Evolutionary conservation across 1,284 basidiomycete genomes (phyloP).

Genomic region (Puccinia coronata): DNA sequence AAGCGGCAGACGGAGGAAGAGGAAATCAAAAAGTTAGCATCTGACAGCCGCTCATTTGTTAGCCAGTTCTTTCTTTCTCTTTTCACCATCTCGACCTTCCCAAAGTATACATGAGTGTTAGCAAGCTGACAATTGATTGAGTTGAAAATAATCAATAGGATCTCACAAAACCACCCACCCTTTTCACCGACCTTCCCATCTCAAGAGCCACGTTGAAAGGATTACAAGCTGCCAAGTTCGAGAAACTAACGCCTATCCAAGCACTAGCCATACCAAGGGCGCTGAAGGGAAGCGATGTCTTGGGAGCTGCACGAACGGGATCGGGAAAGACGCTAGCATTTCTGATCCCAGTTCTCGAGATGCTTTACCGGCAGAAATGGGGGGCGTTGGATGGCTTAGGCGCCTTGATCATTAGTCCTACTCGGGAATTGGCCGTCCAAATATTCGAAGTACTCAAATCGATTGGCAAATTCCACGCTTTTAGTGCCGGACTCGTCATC

Average conservation of each 20-base stretch:
- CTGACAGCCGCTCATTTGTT: constrained; percentile 47
- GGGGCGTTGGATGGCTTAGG: constrained; percentile 81
- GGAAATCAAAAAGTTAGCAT: constrained; percentile 50
- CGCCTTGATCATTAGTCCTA: constrained; percentile 90
- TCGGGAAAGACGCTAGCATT: constrained; percentile 83
- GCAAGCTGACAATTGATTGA: background rate
- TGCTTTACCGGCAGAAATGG: constrained; percentile 74
- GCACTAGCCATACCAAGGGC: constrained; percentile 67
- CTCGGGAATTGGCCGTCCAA: constrained; percentile 91
- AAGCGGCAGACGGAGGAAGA: constrained; percentile 45
- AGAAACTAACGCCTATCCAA: constrained; percentile 82
- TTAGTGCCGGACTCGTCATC: constrained; percentile 93
- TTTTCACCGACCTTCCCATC: constrained; percentile 52
- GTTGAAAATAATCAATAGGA: constrained; percentile 5
- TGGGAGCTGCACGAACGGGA: constrained; percentile 76
- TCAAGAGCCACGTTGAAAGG: constrained; percentile 63
- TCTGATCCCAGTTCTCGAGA: constrained; percentile 74
- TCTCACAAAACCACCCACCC: constrained; percentile 31
- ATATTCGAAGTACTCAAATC: constrained; percentile 93
- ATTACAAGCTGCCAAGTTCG: constrained; percentile 79
- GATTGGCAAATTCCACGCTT: constrained; percentile 84
- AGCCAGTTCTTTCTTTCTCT: constrained; percentile 27
- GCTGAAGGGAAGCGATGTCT: constrained; percentile 70
- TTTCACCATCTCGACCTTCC: background rate
- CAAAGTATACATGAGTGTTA: background rate